These are phyloP conservation scores for Cyclotella kingstonii DNA, from an alignment of 108 stramenopile genomes.

Conservation along the genomic window DNA sequence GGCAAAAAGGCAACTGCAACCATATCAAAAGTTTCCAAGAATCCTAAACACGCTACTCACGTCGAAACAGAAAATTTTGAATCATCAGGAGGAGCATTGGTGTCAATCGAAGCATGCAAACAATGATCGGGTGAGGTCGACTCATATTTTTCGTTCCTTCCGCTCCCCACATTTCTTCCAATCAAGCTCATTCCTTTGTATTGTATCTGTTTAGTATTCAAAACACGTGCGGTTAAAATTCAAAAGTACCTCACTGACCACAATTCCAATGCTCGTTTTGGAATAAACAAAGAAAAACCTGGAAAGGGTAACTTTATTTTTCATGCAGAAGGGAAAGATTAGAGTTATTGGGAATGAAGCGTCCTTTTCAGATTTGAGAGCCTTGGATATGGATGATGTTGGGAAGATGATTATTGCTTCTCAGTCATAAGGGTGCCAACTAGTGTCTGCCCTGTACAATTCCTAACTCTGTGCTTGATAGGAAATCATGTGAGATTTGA, in stretches of 20 bases:
- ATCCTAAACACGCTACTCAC: not conserved
- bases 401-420: too few species aligned
- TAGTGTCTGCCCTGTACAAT: too few species aligned
- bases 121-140: constrained; percentile 31
- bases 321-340: constrained; percentile 57
- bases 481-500: too few species aligned
- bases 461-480: too few species aligned
- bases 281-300: constrained; percentile 75
- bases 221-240: constrained; percentile 74
- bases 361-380: too few species aligned
- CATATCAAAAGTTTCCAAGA: constrained; percentile 16
- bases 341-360: too few species aligned
- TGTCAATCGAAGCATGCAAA: constrained; percentile 80
- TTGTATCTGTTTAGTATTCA: constrained; percentile 49
- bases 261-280: constrained; percentile 48
- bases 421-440: too few species aligned
- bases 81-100: constrained; percentile 14
- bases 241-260: constrained; percentile 62
- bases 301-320: constrained; percentile 82
- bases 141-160: not conserved
- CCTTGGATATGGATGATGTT: too few species aligned
- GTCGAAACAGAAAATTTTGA: constrained; percentile 8
- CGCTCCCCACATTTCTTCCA: not conserved
- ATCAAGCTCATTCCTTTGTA: not conserved
- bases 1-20: constrained; percentile 35